Evolutionary conservation across 2,329 filamentous ascomycete species (phyloP).

Genomic region (Anthostomella pinea): DNA sequence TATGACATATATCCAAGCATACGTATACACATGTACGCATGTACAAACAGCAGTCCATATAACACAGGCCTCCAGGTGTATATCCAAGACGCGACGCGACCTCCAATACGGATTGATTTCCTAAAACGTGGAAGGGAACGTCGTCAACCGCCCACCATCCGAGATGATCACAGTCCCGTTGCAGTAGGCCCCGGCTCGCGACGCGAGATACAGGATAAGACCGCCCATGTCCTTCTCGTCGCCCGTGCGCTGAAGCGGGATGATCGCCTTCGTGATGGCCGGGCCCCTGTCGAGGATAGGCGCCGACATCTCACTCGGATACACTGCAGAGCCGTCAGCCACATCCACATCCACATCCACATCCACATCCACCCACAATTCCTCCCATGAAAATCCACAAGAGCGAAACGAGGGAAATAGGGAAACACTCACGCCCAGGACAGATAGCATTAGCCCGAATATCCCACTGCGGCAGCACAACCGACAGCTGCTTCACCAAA

Average conservation of each 20-base stretch:
- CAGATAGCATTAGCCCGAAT: constrained; percentile 53
- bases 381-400: not conserved
- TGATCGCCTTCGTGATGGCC: constrained; percentile 36
- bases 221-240: constrained; percentile 63
- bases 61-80: too few relatives aligned
- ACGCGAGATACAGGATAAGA: constrained; percentile 62
- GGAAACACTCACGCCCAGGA: constrained; percentile 44
- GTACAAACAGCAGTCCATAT: too few relatives aligned
- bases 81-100: too few relatives aligned
- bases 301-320: constrained; percentile 59
- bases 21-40: too few relatives aligned
- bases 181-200: constrained; percentile 61
- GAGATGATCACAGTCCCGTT: constrained; percentile 62
- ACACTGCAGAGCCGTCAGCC: constrained; percentile 42
- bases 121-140: constrained; percentile 54
- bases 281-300: constrained; percentile 42
- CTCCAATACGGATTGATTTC: too few relatives aligned
- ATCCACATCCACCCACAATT: not conserved
- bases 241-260: constrained; percentile 60
- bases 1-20: too few relatives aligned
- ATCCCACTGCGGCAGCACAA: constrained; percentile 60
- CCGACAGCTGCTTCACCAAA: constrained; percentile 67
- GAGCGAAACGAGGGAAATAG: not conserved
- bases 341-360: not conserved
- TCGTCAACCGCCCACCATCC: constrained; percentile 60